Base-by-base conservation (phyloP, 805 yeast species). In the Starmerella roubikii region DNA sequence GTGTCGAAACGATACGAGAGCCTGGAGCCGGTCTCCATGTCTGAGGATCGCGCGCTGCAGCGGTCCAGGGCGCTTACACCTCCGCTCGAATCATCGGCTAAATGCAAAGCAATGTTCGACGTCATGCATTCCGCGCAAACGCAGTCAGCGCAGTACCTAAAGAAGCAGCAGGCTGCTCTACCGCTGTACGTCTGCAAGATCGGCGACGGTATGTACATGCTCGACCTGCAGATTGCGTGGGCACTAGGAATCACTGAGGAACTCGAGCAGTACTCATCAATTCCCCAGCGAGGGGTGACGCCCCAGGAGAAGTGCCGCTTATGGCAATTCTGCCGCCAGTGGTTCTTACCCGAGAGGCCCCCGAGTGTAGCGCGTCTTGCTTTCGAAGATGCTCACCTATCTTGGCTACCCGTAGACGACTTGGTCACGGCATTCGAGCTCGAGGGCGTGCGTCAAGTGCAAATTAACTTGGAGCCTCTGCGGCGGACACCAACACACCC, bases 301-400 rank as follows among this genome's bases (percentile, higher is more conserved):
- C 49, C 40, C 7, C 40, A 33, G n/a, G 57, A 57, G 18, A 56
- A 58, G 46, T 42, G 38, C 18, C 41, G 49, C 4, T 27, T 59
- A 20, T 59, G 61, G 62, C 34, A 44, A 19, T 46, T 56, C 34
- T 40, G 56, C 23, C 44, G 43, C 13, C 53, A 55, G 3, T 57
- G 60, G 55, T 35, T 59, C 18, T 22, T 56, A 28, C 57, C 56
- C 17, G 60, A 58, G 20, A 59, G 63, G n/a, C 57, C 54, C 38
- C 55, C 57, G 19, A 58, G 58, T 38, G n/a, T n/a, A n/a, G n/a
- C n/a, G n/a, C n/a, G n/a, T n/a, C n/a, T n/a, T n/a, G n/a, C n/a
- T n/a, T 49, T 58, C 25, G 18, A 40, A 34, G 45, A 47, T 12
- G 40, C 56, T 48, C 34, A 49, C 3, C 32, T 55, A 12, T 48